A percentile compares a stretch with the other conserved stretches of the same genome.
Evolutionary conservation across 345 rosid genomes (phyloP).

Genomic region (Populus simonii): DNA sequence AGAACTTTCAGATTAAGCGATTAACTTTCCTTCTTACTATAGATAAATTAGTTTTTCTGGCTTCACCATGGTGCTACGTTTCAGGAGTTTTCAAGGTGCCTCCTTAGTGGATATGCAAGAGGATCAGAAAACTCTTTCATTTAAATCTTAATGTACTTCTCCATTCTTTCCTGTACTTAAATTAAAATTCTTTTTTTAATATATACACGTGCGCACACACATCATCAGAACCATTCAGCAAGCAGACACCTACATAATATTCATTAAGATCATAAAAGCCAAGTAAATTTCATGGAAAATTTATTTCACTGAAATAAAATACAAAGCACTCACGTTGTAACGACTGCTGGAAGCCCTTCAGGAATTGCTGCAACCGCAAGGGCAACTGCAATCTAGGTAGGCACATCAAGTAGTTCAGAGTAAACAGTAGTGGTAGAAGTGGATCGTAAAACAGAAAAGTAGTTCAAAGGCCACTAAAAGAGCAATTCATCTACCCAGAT

Average conservation of each 20-base stretch:
- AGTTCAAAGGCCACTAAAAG: neutral
- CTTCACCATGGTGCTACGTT: neutral
- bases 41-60: neutral
- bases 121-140: neutral
- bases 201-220: neutral
- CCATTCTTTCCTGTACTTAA: neutral
- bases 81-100: neutral
- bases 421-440: neutral
- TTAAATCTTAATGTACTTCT: neutral
- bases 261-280: neutral
- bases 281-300: neutral
- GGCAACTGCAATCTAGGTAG: conserved; percentile 94
- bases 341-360: conserved; percentile 99
- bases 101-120: neutral
- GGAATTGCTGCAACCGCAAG: conserved; percentile 99
- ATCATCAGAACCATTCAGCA: neutral
- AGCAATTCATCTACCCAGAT: neutral
- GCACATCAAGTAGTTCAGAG: conserved; percentile 26
- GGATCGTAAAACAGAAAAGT: neutral
- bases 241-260: neutral
- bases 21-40: too few species aligned
- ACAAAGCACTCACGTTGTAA: conserved; percentile 77
- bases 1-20: too few species aligned
- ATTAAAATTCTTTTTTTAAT: too few species aligned
- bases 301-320: neutral